phyloP scores from a whole-genome alignment of 2,329 filamentous ascomycete species.

The Talaromyces amestolkiae region DNA sequence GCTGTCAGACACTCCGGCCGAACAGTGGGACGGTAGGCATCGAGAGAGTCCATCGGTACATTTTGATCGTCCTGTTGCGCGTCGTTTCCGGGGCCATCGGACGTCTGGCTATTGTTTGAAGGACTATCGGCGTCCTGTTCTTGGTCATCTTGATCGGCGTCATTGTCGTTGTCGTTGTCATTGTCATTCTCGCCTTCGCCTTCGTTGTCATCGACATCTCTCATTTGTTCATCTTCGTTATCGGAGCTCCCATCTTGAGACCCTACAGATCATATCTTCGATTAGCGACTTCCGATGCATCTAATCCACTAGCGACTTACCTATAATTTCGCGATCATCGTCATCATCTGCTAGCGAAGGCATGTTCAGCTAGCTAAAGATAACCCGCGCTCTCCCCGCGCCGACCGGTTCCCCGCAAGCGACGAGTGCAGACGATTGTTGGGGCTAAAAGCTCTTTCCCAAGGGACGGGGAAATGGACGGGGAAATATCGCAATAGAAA shows the following conservation, averaged over 20 bases:
- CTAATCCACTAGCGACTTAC: conserved; percentile 5
- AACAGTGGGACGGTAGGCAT: conserved; percentile 60
- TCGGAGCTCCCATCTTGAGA: conserved; percentile 51
- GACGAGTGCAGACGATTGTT: neutral
- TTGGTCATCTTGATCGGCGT: conserved; percentile 34
- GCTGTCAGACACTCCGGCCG: conserved; percentile 77
- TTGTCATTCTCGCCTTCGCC: conserved; percentile 36
- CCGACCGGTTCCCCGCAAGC: neutral
- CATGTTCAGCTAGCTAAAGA: conserved; percentile 24
- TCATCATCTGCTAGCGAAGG: conserved; percentile 32
- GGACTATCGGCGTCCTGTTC: conserved; percentile 39
- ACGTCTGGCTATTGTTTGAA: conserved; percentile 41
- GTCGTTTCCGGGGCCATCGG: conserved; percentile 35
- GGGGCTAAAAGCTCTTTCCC: neutral
- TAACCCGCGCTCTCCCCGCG: neutral
- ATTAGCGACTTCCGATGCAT: neutral
- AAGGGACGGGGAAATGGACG: neutral
- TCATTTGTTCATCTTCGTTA: conserved; percentile 49
- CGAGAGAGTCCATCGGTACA: conserved; percentile 33
- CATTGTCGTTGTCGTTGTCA: conserved; percentile 28
- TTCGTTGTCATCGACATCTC: conserved; percentile 34
- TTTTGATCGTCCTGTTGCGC: conserved; percentile 47
- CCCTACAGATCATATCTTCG: conserved; percentile 26
- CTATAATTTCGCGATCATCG: conserved; percentile 22
- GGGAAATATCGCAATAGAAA: neutral